Base-by-base conservation (phyloP, 495 filamentous ascomycete species). In the Penicillium psychrofluorescens region DNA sequence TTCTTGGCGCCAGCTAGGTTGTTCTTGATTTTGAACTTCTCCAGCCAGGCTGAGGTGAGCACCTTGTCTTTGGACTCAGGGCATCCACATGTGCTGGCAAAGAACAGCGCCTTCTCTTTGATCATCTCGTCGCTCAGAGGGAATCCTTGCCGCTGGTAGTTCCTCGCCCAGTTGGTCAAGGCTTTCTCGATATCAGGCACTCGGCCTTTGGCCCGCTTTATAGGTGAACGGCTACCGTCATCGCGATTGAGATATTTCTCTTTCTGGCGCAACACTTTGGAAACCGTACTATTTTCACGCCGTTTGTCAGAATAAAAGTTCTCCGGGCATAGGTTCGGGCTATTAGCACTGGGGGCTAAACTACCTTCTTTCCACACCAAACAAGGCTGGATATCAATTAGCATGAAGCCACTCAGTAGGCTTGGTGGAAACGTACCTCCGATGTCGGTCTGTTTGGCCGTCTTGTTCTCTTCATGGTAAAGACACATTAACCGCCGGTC, bases 361-460 rank as follows among this genome's bases (percentile, higher is more conserved):
- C 40, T 85, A 98, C 92, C 92, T 98, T 84, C 92, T 75, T 71
- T 99, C 92, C 43, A 99, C 92, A 15, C 92, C 91, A 71, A 99
- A 99, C 61, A 91, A 78, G 22, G 86, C 86, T 91, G 43, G 16
- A 39, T 28, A 11, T 28, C 53, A 29, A 61, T 69, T 43, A 64
- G 56, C 30, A 46, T 32, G 49, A 58, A 50, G 45, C 51, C 41
- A 41, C 43, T 52, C 27, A 43, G 16, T 22, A 44, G 8, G 7
- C 28, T 42, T 41, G 14, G 36, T 16, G 22, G 30, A 40, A 33
- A 45, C 79, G 65, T 73, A 90, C 86, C 82, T 71, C 92, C 92
- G 70, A 99, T 99, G 59, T 97, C 92, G 15, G 90, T 95, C 65
- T 99, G 92, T 68, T 97, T 95, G n/a, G 86, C 86, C 41, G 78